Conservation (phyloP, 148 eudicot species). For the Camellia japonica region DNA sequence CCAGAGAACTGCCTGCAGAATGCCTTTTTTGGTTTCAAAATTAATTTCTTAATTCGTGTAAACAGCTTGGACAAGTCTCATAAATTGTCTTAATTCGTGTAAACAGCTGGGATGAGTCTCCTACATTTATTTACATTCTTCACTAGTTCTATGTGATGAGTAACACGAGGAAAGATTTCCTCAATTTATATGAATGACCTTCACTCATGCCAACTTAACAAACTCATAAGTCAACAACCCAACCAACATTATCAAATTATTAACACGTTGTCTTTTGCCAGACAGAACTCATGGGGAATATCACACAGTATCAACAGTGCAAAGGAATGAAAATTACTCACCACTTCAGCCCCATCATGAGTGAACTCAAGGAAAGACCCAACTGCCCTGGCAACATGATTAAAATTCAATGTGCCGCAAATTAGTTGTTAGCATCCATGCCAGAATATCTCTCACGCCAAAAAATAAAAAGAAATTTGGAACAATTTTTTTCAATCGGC, state of each 20-base stretch:
- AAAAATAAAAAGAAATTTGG: slow-evolving; percentile 1
- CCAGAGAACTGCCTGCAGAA: neutral
- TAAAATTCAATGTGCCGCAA: slow-evolving; percentile 16
- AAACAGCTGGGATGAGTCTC: too few relatives aligned
- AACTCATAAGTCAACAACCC: neutral
- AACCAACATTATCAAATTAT: neutral
- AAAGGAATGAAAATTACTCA: slow-evolving; percentile 31
- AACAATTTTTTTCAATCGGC: slow-evolving; percentile 9
- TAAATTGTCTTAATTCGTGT: neutral
- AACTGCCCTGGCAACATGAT: slow-evolving; percentile 67
- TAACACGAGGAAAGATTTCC: neutral
- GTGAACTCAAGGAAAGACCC: slow-evolving; percentile 97
- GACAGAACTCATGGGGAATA: neutral
- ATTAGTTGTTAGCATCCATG: neutral
- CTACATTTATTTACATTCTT: neutral
- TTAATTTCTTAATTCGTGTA: neutral
- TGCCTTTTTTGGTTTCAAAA: neutral
- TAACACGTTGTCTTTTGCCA: neutral
- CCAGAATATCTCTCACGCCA: neutral
- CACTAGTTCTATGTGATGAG: neutral
- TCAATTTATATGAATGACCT: neutral
- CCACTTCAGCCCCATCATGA: slow-evolving; percentile 84
- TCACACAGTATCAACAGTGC: neutral
- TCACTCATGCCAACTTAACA: neutral
- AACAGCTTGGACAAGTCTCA: neutral